Evolutionary conservation across 2,329 filamentous ascomycete genomes (phyloP), one percentile per base, ranked within the genome.

Genomic region (Alternaria sp.): DNA sequence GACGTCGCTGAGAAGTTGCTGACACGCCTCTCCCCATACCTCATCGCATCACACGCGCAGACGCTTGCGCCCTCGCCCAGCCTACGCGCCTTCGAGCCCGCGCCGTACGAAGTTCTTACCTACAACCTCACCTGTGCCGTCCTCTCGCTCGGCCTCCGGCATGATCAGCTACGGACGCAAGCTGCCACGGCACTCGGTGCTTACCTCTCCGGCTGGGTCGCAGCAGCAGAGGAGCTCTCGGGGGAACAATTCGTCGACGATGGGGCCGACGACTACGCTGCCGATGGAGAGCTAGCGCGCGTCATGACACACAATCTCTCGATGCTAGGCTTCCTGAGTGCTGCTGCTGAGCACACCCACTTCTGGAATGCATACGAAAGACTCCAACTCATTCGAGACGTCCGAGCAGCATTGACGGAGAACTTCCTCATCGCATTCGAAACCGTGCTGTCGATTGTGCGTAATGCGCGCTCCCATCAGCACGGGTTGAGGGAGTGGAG

Each of bases 291-390:
- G 60, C 69, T 81, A 25, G 90, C 55, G 84, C 91, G 59, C 85
- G 88, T 92, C 56, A 88, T 93, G 56, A 93, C 91, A 18, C 88
- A 97, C 68, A 88, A 92, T 7, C 88, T 97, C 51, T 95, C 95
- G 0, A 83, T 99, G n/a, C 82, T 97, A 23, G 96, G 96, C 0
- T 97, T 99, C 76, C 82, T 99, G 56, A 89, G 95, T 75, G 94
- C 94, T 21, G 90, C 91, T 5, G 89, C 94, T 4, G 88, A 89
- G 6, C 89, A 94, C 75, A 88, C 90, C 10, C 87, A 90, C 65
- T 95, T 97, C 72, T 99, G 94, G 93, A 89, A 84, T 63, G 84
- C 90, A 1, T 86, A 88, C 4, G 92, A 96, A 69, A 89, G 94
- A 57, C 81, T 96, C 26, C 85, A 86, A 4, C 81, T 98, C 50